phyloP scores from a whole-genome alignment of 768 basidiomycete species.

The Astraeus odoratus region DNA sequence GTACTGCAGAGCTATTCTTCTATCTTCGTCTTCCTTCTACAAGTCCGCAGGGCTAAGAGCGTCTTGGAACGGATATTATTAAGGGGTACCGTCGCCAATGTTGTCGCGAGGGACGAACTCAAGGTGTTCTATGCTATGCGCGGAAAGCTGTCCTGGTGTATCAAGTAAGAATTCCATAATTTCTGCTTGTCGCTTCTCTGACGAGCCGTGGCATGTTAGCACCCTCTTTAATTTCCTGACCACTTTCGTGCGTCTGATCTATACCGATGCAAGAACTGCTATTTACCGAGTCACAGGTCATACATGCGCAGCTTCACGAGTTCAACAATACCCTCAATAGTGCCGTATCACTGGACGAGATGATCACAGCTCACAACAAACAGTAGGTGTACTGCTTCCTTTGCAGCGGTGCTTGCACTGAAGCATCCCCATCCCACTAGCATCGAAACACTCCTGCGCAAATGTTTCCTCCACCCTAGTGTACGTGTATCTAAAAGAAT shows the following conservation, averaged over 20 bases:
- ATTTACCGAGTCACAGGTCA: conserved; percentile 40
- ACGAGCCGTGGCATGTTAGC: no score
- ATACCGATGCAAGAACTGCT: neutral
- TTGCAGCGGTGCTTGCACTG: neutral
- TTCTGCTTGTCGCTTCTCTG: neutral
- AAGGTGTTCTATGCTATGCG: conserved; percentile 74
- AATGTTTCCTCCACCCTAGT: conserved; percentile 58
- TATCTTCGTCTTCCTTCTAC: conserved; percentile 65
- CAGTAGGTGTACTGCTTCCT: conserved; percentile 44
- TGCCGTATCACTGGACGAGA: conserved; percentile 66
- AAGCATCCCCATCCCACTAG: conserved; percentile 36
- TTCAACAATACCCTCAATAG: conserved; percentile 52
- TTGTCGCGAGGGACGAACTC: conserved; percentile 37
- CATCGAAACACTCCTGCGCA: conserved; percentile 50
- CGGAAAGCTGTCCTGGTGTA: conserved; percentile 75
- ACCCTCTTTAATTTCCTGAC: conserved; percentile 64
- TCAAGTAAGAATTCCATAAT: conserved; percentile 50
- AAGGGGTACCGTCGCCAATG: conserved; percentile 37
- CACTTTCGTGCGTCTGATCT: conserved; percentile 49
- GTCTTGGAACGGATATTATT: conserved; percentile 66
- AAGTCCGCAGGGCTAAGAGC: conserved; percentile 66
- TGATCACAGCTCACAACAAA: conserved; percentile 60
- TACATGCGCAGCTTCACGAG: conserved; percentile 52
- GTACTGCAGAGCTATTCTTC: conserved; percentile 53
- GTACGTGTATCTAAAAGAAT: conserved; percentile 37